A percentile compares a stretch with the other conserved stretches of the same genome.
Conservation (phyloP, 805 yeast species). For the Yamadazyma paraphyllophila region DNA sequence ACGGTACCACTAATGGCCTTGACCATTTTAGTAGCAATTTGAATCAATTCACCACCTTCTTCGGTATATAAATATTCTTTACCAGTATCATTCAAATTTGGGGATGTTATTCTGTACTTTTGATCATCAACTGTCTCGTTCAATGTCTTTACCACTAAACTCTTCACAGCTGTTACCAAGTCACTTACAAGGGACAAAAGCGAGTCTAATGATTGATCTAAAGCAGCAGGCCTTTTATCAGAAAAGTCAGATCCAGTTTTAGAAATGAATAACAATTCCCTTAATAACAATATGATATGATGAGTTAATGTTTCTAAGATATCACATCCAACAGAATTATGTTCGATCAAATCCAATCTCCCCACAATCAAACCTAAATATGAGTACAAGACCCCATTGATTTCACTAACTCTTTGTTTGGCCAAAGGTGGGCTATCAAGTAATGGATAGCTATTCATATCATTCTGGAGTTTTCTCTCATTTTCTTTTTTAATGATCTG, state of each 20-base stretch:
- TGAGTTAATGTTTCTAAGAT: slow-evolving; percentile 63
- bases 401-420: slow-evolving; percentile 59
- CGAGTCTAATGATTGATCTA: slow-evolving; percentile 53
- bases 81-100: slow-evolving; percentile 1
- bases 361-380: slow-evolving; percentile 71
- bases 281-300: slow-evolving; percentile 61
- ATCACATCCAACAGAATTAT: slow-evolving; percentile 68
- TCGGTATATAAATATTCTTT: slow-evolving; percentile 52
- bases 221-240: slow-evolving; percentile 37
- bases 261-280: slow-evolving; percentile 63
- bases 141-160: slow-evolving; percentile 55
- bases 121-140: slow-evolving; percentile 38
- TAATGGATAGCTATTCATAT: slow-evolving; percentile 43
- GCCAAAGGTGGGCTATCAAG: slow-evolving; percentile 59
- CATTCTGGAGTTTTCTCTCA: slow-evolving; percentile 32
- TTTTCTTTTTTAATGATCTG: slow-evolving; percentile 40
- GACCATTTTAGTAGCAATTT: slow-evolving; percentile 59
- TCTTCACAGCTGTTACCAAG: slow-evolving; percentile 61
- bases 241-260: slow-evolving; percentile 46
- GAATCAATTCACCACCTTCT: slow-evolving; percentile 66
- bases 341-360: slow-evolving; percentile 74
- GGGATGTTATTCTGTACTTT: slow-evolving; percentile 16
- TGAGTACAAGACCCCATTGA: slow-evolving; percentile 55
- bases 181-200: slow-evolving; percentile 61
- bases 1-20: slow-evolving; percentile 50